Evolutionary conservation across 441 rosid species (phyloP).

Genomic region (Erodium trifolium): DNA sequence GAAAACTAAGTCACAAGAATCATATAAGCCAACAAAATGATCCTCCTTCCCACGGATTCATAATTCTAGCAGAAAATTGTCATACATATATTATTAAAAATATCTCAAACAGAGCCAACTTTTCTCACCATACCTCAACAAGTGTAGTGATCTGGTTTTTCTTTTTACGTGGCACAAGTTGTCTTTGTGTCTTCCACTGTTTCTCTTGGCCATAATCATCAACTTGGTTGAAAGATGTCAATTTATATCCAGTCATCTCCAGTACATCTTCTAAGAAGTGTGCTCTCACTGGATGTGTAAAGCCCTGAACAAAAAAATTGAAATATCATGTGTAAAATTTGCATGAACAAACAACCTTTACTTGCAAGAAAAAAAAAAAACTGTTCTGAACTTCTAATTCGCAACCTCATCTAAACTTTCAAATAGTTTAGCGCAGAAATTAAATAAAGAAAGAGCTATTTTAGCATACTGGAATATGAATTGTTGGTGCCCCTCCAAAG

Average conservation of each 20-base stretch:
- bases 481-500: slow-evolving; percentile 80
- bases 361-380: background rate
- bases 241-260: slow-evolving; percentile 82
- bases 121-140: slow-evolving; percentile 66
- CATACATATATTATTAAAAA: background rate
- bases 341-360: slow-evolving; percentile 2
- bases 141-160: slow-evolving; percentile 86
- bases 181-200: slow-evolving; percentile 94
- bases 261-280: slow-evolving; percentile 85
- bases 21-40: slow-evolving; percentile 1
- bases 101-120: background rate
- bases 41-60: background rate
- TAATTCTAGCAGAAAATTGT: background rate
- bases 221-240: slow-evolving; percentile 83
- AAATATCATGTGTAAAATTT: background rate
- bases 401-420: background rate
- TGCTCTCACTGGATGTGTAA: slow-evolving; percentile 75
- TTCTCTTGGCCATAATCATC: slow-evolving; percentile 99
- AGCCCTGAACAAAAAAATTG: slow-evolving; percentile 49
- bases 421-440: slow-evolving; percentile 11
- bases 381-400: background rate
- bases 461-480: slow-evolving; percentile 79
- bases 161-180: slow-evolving; percentile 79
- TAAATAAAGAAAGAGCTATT: slow-evolving; percentile 18
- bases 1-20: background rate